Evolutionary conservation across 768 basidiomycete genomes (phyloP), one percentile per base, ranked within the genome.

Genomic region (Phlebiopsis gigantea): DNA sequence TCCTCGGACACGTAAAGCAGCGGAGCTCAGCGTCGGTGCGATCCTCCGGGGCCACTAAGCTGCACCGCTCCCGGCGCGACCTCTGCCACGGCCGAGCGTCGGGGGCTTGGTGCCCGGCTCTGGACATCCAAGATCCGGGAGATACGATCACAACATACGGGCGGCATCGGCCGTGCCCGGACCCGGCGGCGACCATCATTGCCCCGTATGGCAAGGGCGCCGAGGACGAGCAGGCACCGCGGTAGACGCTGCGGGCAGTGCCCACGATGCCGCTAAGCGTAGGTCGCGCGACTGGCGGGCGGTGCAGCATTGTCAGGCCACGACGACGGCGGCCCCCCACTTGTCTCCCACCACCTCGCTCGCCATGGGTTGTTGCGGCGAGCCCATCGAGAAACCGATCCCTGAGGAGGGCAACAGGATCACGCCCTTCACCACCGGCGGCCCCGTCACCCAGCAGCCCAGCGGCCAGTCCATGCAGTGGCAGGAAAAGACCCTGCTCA

Each of bases 291-390:
- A 39, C 34, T 39, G 2, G 8, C 34, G 50, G 34, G 26, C 50
- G 22, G 34, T 21, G 34, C 31, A 41, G 39, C 50, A 51, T 51
- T 41, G 50, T 24, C 50, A 41, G 21, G 29, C 39, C 29, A 30
- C 21, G 2, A 22, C 31, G 55, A 39, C 48, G 50, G 21, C 49
- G n/a, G 15, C 46, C 41, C 43, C 25, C 39, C 7, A 48, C 54
- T 43, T 48, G 57, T 47, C 28, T 39, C 28, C 43, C 47, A 34
- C 46, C 47, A n/a, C 31, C 9, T 39, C 29, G 19, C 12, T 30
- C 30, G 71, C 62, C 62, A 87, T 86, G 84, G 77, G 81, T 60
- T 89, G 88, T 64, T 90, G 88, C 66, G 85, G 85, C n/a, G 77
- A 79, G 47, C 61, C 77, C 8, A 65, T 60, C 29, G 64, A 66